Conservation (phyloP, 176 grass and related monocot species). For the Triticum dicoccoides region DNA sequence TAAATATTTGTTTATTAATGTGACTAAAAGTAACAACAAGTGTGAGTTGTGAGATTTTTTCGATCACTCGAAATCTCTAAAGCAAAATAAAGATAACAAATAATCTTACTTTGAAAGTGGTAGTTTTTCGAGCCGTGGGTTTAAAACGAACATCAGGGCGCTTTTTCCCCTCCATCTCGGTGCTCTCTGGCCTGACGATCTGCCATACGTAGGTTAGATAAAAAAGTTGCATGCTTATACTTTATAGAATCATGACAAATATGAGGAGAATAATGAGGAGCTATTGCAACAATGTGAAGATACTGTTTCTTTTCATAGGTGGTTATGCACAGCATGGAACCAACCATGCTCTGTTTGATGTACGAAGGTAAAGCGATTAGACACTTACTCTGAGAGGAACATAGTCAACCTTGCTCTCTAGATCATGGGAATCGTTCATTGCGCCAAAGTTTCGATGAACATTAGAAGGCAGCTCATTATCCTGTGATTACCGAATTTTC, state of each 20-base stretch:
- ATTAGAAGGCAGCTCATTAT: not conserved
- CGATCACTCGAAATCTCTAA: not conserved
- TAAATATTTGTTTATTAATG: not conserved
- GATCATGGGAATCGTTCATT: not conserved
- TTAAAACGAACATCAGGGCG: not conserved
- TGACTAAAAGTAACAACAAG: not conserved
- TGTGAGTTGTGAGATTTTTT: no score
- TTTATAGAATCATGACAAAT: not conserved
- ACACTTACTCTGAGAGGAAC: conserved; percentile 6
- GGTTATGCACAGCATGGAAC: not conserved
- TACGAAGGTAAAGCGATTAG: not conserved
- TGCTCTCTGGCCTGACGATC: not conserved
- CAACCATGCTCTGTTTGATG: not conserved
- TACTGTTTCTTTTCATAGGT: not conserved
- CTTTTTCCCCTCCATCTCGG: not conserved
- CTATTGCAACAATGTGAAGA: not conserved
- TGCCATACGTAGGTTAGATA: not conserved
- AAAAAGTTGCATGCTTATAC: not conserved
- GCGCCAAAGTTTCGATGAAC: not conserved
- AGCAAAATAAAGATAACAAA: not conserved
- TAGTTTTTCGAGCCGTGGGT: not conserved
- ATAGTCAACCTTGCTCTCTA: not conserved
- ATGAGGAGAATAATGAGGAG: not conserved
- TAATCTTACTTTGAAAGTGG: conserved; percentile 25
- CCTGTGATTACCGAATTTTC: not conserved